These are phyloP conservation scores for Neonectria hederae DNA, from an alignment of 2,329 filamentous ascomycete genomes.

Conservation along the genomic window DNA sequence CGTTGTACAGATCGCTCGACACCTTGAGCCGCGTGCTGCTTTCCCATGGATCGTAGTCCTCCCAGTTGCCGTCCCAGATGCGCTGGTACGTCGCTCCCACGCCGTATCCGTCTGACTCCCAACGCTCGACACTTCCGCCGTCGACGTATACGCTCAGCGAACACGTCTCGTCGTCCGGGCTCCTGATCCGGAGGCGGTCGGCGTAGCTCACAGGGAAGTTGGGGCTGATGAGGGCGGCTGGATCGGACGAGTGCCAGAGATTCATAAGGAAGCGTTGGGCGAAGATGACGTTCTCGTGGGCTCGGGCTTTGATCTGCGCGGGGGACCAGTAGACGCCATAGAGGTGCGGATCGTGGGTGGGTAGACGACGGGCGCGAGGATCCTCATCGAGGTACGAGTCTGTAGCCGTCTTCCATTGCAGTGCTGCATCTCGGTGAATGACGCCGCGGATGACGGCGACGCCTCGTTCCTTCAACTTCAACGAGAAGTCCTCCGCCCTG, in stretches of 20 bases:
- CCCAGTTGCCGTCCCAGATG: conserved; percentile 76
- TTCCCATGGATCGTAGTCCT: conserved; percentile 80
- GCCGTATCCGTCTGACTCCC: conserved; percentile 71
- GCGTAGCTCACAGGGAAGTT: conserved; percentile 66
- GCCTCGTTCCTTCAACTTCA: conserved; percentile 43
- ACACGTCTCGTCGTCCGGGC: conserved; percentile 62
- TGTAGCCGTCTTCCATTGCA: conserved; percentile 61
- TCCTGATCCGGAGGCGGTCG: conserved; percentile 65
- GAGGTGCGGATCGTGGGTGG: conserved; percentile 45
- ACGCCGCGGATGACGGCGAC: conserved; percentile 47
- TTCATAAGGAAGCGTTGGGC: conserved; percentile 60
- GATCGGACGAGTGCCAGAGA: conserved; percentile 46
- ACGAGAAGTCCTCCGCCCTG: conserved; percentile 40
- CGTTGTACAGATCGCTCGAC: conserved; percentile 75
- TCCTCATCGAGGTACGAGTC: conserved; percentile 64
- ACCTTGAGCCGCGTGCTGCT: conserved; percentile 70
- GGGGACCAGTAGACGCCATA: conserved; percentile 54
- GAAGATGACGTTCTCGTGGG: conserved; percentile 51
- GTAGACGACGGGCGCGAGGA: conserved; percentile 46
- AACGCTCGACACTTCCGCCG: conserved; percentile 72
- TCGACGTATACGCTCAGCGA: conserved; percentile 69
- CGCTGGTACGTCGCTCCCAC: conserved; percentile 68
- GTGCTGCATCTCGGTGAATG: conserved; percentile 40
- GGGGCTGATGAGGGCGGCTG: conserved; percentile 54
- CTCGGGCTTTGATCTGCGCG: conserved; percentile 51